phyloP scores from a whole-genome alignment of 441 rosid species.

The Corymbia calophylla region DNA sequence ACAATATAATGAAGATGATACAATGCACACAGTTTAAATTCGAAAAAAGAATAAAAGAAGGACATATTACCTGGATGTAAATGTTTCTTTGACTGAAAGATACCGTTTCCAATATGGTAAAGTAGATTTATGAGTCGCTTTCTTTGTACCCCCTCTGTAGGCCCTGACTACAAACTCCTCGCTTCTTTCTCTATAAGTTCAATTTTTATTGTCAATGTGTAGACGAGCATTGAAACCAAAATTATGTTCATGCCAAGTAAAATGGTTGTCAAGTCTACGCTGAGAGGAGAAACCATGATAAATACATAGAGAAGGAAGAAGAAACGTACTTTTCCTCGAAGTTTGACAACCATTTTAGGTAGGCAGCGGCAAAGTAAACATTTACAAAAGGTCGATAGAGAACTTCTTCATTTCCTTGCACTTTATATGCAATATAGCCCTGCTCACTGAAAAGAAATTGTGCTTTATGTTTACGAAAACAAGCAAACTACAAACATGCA shows the following conservation, averaged over 20 bases:
- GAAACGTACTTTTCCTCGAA: conserved; percentile 57
- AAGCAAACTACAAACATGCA: neutral
- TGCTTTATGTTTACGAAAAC: neutral
- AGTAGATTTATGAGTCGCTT: conserved; percentile 82
- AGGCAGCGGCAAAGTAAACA: conserved; percentile 88
- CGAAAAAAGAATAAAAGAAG: neutral
- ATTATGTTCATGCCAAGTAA: neutral
- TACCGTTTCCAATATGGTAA: conserved; percentile 80
- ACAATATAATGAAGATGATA: neutral
- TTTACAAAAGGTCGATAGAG: conserved; percentile 75
- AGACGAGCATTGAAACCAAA: neutral
- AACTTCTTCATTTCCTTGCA: conserved; percentile 50
- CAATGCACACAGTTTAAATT: neutral
- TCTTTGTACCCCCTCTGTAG: conserved; percentile 69
- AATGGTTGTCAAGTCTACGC: neutral
- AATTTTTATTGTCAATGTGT: neutral
- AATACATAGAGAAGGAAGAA: neutral
- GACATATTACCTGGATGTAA: conserved; percentile 40
- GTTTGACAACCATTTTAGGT: conserved; percentile 73
- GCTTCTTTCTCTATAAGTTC: conserved; percentile 57
- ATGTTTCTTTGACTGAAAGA: conserved; percentile 72
- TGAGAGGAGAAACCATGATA: neutral
- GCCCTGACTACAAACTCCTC: conserved; percentile 92
- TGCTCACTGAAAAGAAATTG: conserved; percentile 40
- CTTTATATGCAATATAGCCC: conserved; percentile 50